Percentiles rank a stretch among this genome's conserved stretches.
These are phyloP conservation scores for Cladophialophora bantiana DNA, from an alignment of 2,329 filamentous ascomycete species.

Conservation along the genomic window DNA sequence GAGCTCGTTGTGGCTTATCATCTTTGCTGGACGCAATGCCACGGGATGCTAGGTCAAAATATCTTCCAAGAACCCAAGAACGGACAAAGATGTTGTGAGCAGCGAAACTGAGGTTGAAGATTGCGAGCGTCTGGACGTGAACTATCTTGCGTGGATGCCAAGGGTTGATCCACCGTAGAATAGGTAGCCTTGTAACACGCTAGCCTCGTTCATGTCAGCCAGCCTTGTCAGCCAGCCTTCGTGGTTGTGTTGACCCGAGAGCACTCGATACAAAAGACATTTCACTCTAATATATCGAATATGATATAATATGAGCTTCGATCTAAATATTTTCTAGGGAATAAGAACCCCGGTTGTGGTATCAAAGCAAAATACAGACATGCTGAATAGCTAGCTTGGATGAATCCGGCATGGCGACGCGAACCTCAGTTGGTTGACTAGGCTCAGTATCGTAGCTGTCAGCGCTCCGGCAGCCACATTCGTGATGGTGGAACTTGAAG, in stretches of 20 bases:
- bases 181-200: neutral
- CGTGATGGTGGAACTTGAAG: neutral
- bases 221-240: neutral
- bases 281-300: neutral
- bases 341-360: neutral
- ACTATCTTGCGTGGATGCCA: neutral
- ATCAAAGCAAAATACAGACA: neutral
- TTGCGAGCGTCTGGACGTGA: neutral
- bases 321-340: neutral
- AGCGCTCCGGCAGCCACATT: neutral
- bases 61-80: neutral
- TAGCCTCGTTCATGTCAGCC: neutral
- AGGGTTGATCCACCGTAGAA: constrained; percentile 2
- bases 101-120: neutral
- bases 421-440: neutral
- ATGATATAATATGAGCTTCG: neutral
- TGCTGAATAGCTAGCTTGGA: neutral
- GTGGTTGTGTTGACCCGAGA: neutral
- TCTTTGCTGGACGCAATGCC: neutral
- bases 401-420: constrained; percentile 3
- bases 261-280: neutral
- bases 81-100: neutral
- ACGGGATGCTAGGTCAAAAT: neutral
- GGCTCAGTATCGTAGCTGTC: neutral
- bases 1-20: neutral